These are phyloP conservation scores for Clavispora vitiphila DNA, from an alignment of 805 yeast species.

Conservation along the genomic window DNA sequence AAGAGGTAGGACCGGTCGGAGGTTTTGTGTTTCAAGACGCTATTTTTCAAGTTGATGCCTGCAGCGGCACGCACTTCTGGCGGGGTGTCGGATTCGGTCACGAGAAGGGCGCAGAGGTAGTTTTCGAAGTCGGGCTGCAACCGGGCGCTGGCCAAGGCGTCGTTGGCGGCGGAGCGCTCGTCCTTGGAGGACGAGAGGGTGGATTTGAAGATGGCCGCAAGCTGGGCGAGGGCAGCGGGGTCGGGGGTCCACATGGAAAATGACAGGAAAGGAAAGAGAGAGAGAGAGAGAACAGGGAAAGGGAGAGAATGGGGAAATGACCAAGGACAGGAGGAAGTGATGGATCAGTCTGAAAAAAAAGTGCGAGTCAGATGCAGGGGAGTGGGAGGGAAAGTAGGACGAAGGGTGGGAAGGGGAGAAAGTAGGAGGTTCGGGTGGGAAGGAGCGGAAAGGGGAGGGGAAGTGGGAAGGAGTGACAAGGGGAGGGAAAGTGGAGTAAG, in stretches of 20 bases:
- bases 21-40: slow-evolving; percentile 40
- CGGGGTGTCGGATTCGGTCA: slow-evolving; percentile 43
- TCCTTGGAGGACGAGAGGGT: slow-evolving; percentile 56
- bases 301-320: neutral
- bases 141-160: slow-evolving; percentile 66
- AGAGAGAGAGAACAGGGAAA: neutral
- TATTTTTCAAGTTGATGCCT: slow-evolving; percentile 80
- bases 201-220: slow-evolving; percentile 63
- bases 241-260: slow-evolving; percentile 67
- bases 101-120: slow-evolving; percentile 68
- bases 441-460: neutral
- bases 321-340: neutral
- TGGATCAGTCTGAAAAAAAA: neutral
- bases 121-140: slow-evolving; percentile 73
- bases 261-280: neutral
- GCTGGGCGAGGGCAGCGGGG: slow-evolving; percentile 54
- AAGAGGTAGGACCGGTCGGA: slow-evolving; percentile 30
- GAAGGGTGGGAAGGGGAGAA: neutral
- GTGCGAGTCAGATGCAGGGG: slow-evolving; percentile 43
- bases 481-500: neutral
- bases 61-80: slow-evolving; percentile 77
- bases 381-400: neutral
- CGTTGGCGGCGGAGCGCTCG: slow-evolving; percentile 63
- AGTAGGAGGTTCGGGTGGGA: neutral
- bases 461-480: neutral